Base-by-base conservation (phyloP, 2,329 filamentous ascomycete species). In the Paecilomyces fulvus region DNA sequence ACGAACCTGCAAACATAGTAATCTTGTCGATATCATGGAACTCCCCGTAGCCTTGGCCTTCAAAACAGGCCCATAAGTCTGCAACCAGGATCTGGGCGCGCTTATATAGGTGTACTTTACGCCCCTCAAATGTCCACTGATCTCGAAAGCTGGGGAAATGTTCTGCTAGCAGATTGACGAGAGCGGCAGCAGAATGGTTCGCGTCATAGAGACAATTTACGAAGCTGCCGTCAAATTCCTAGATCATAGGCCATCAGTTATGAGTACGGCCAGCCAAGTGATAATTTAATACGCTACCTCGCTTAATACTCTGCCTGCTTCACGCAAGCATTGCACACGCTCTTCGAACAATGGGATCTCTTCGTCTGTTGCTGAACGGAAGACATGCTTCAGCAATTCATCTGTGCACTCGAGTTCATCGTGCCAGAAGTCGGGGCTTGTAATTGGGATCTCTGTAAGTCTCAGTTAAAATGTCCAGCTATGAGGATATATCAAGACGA, bases 61-160 rank as follows among this genome's bases (percentile, higher is more conserved):
- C 84, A 70, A 97, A 97, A 60, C 91, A 95, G 4, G 94, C 95
- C 95, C 95, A 99, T 0, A 97, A 71, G 71, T 99, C 94, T 21
- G 95, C 95, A 2, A 95, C 92, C 20, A 97, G 82, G 58, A 99
- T 99, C 73, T 99, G 94, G 1, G 94, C 92, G 10, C 95, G 85
- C 75, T 99, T 99, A 68, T 96, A 84, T 60, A 99, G 82, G 12
- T 90, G 87, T 2, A 99, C 85, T 56, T 80, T 81, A 49, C 86
- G 85, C 9, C 85, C 85, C 54, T 92, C 85, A 68, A 91, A 96
- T 3, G 68, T 73, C 56, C 85, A 83, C 68, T 92, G 88, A 67
- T 99, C 94, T 21, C 87, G 81, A 75, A 99, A 96, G 73, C 89
- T 95, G 23, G 82, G 71, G 68, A 99, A 96, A 66, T 91, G 83